Evolutionary conservation across 345 rosid genomes (phyloP).

Genomic region (Salix viminalis): DNA sequence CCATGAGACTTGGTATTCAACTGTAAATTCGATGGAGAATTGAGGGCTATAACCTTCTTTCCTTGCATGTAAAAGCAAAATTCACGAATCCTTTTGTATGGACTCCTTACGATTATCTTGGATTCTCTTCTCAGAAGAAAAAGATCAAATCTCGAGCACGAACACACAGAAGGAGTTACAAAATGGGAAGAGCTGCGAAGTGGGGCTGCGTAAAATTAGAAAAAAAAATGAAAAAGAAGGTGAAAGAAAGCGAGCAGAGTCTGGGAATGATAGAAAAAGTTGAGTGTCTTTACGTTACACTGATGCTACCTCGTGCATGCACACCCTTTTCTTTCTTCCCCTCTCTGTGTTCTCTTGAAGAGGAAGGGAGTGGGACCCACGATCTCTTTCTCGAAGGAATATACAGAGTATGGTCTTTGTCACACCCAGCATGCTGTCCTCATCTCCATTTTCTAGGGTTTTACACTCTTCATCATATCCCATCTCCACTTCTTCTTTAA

Average conservation of each 20-base stretch:
- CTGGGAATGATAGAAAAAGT: slow-evolving; percentile 28
- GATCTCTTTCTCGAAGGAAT: slow-evolving; percentile 61
- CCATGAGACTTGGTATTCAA: neutral
- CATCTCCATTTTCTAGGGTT: slow-evolving; percentile 45
- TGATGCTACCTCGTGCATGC: slow-evolving; percentile 39
- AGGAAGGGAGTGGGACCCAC: slow-evolving; percentile 21
- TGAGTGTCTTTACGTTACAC: slow-evolving; percentile 28
- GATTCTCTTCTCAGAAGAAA: slow-evolving; percentile 35
- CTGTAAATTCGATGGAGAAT: neutral
- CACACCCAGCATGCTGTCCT: slow-evolving; percentile 50
- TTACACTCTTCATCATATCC: slow-evolving; percentile 12
- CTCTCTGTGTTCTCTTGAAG: neutral
- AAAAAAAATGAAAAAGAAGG: neutral
- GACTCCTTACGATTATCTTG: slow-evolving; percentile 31
- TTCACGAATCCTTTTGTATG: slow-evolving; percentile 33
- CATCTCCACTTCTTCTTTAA: slow-evolving; percentile 1
- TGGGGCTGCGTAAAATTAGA: neutral
- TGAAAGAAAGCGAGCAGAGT: neutral
- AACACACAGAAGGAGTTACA: slow-evolving; percentile 20
- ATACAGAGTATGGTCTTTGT: slow-evolving; percentile 57
- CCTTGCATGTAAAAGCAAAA: slow-evolving; percentile 19
- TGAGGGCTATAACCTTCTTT: neutral
- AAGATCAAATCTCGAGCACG: neutral
- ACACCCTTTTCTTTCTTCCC: slow-evolving; percentile 8
- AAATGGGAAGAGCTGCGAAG: slow-evolving; percentile 8